These are phyloP conservation scores for Vitellaria paradoxa DNA, from an alignment of 179 eudicot species.

Conservation along the genomic window DNA sequence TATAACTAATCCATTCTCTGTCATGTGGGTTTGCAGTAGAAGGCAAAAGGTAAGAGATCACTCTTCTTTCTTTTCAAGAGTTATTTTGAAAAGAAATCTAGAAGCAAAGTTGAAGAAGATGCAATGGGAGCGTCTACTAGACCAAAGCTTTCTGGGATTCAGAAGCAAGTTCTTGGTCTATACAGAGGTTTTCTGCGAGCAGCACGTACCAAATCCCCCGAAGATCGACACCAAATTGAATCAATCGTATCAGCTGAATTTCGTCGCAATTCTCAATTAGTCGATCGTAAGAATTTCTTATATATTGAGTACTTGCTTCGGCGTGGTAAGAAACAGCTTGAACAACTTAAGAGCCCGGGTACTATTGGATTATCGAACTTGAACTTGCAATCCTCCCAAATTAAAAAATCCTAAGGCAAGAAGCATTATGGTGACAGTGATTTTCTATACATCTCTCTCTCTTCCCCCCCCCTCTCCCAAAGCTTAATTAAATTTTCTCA, in stretches of 20 bases:
- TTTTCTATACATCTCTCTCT: too few relatives aligned
- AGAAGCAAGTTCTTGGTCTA: constrained; percentile 76
- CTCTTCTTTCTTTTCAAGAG: not conserved
- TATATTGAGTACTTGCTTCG: constrained; percentile 28
- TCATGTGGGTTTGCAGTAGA: not conserved
- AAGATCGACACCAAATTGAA: constrained; percentile 62
- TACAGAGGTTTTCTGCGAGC: constrained; percentile 81
- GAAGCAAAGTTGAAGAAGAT: constrained; percentile 4
- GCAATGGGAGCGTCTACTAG: constrained; percentile 50
- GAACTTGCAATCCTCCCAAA: constrained; percentile 27
- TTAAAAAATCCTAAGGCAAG: too few relatives aligned
- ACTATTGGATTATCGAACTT: constrained; percentile 63
- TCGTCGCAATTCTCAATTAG: constrained; percentile 30
- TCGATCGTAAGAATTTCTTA: constrained; percentile 62
- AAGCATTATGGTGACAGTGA: too few relatives aligned
- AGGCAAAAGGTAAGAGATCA: not conserved
- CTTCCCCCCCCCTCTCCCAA: too few relatives aligned
- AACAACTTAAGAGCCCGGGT: constrained; percentile 40
- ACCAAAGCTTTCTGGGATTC: constrained; percentile 28
- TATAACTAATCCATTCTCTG: not conserved
- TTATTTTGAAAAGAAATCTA: not conserved
- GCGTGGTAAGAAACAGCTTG: constrained; percentile 44
- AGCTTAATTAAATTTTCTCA: too few relatives aligned
- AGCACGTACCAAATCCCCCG: constrained; percentile 67
- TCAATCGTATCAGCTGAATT: constrained; percentile 70